Base-by-base conservation (phyloP, 1,284 basidiomycete species). In the Ceratobasidium sp. region DNA sequence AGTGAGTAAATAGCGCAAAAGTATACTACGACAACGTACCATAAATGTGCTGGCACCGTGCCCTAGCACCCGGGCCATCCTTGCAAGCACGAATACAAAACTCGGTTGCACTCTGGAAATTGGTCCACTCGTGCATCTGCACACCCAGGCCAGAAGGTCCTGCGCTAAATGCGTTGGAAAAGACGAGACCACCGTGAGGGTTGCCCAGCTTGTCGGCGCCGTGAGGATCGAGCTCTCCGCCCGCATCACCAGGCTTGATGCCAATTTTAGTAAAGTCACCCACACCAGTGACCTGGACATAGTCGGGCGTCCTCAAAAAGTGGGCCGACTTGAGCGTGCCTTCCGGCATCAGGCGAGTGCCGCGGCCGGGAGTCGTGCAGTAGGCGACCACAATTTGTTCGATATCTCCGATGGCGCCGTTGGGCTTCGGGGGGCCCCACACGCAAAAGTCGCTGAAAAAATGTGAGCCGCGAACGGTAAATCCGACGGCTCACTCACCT, bases 271-370 rank as follows among this genome's bases (percentile, higher is more conserved):
- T 84, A 25, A 83, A 81, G 51, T 84, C 82, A 40, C 82, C 81
- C 9, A 46, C 19, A 44, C 80, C 80, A 13, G 78, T 78, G 64
- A 81, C 65, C 57, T 76, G 76, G 62, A 79, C 76, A 40, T 79
- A 79, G 68, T 80, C 82, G 29, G 81, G 80, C 29, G 85, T 85
- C 78, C 84, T 83, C 78, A 86, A 81, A 76, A 86, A 87, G 80
- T 87, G 86, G 1, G 85, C 86, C n/a, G 83, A 81, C 52, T 80
- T 81, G 80, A 87, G 81, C n/a, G 86, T 83, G 2, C 86, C 85
- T 19, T 82, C 80, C 59, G 86, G 86, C 68, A 87, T 86, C 43
- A 86, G 79, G 29, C 86, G 82, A 0, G 86, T 87, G 9, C 84
- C 84, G 59, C 83, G 83, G 15, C 83, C 83, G 22, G 81, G 80